Base-by-base conservation (phyloP, 2,329 filamentous ascomycete species). In the Zasmidium citrigriseum region DNA sequence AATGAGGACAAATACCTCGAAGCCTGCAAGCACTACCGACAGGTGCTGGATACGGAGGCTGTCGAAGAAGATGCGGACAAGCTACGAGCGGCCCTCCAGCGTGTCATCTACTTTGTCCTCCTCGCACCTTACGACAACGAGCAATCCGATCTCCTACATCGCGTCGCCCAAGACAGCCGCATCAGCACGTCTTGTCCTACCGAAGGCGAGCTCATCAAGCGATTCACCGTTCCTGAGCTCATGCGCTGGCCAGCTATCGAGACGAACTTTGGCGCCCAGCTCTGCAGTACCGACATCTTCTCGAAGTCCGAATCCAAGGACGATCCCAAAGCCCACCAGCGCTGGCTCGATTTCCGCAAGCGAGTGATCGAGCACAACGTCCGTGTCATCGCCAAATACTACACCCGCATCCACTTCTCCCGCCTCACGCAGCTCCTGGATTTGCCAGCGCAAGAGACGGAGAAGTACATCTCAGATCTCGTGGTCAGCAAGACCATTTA, bases 321-420 rank as follows among this genome's bases (percentile, higher is more conserved):
- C 46, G 92, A 97, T 68, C 83, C 88, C 60, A 93, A 96, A 77
- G 89, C 92, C 24, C 80, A 90, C 76, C 86, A 89, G 76, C 86
- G 95, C 74, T 99, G 93, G 92, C 85, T 95, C 73, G 95, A 97
- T 73, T 82, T 99, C 64, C 90, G 95, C 71, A 98, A 98, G 84
- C 92, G 95, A 54, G 95, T 99, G 62, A 99, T 99, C 70, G 95
- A 99, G 81, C 95, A 99, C 80, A 99, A 99, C 67, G 93, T 99
- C 54, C 91, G 95, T 53, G 95, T 99, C 1, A 86, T 99, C 38
- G 95, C 95, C 69, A 96, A 96, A 78, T 99, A 99, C 83, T 99
- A 99, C 80, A 99, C 95, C 21, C 91, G 95, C 68, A 96, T 99
- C 73, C 89, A 91, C 75, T 95, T 97, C 84, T 86, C 88, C 64